Evolutionary conservation across 768 basidiomycete species (phyloP).

Genomic region (Leucogyrophana mollusca): DNA sequence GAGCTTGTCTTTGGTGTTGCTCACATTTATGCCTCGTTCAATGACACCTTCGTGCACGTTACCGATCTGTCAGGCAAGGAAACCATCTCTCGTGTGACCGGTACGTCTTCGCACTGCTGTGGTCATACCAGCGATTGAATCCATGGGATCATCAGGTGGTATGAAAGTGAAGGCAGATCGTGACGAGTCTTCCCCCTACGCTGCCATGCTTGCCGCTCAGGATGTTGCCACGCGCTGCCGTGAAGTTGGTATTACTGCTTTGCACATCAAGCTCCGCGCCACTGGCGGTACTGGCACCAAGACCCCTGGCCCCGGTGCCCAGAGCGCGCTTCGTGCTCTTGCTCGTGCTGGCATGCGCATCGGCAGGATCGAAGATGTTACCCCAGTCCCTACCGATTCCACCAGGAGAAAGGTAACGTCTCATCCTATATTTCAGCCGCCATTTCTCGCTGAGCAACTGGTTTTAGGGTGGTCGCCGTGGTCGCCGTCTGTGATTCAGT

Average conservation of each 20-base stretch:
- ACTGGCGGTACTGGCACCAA: conserved; percentile 99
- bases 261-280: conserved; percentile 98
- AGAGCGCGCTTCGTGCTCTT: conserved; percentile 95
- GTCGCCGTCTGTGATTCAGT: conserved; percentile 79
- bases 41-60: conserved; percentile 99
- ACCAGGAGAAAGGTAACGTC: conserved; percentile 88
- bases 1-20: conserved; percentile 98
- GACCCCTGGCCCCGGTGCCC: conserved; percentile 98
- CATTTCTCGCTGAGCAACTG: conserved; percentile 4
- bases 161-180: conserved; percentile 99
- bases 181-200: conserved; percentile 97
- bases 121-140: background rate
- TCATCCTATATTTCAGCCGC: background rate
- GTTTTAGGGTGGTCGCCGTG: conserved; percentile 92
- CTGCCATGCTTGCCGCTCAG: conserved; percentile 98
- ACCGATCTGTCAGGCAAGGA: conserved; percentile 99
- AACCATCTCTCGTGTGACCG: conserved; percentile 98
- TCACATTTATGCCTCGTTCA: conserved; percentile 99
- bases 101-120: conserved; percentile 40
- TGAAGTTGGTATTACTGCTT: conserved; percentile 97
- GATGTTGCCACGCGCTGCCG: conserved; percentile 95
- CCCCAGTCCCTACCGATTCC: conserved; percentile 94
- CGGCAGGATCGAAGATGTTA: conserved; percentile 97
- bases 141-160: conserved; percentile 55
- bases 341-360: conserved; percentile 98